Conservation (phyloP, 257 asterid genomes). For the Nicotiana noctiflora region DNA sequence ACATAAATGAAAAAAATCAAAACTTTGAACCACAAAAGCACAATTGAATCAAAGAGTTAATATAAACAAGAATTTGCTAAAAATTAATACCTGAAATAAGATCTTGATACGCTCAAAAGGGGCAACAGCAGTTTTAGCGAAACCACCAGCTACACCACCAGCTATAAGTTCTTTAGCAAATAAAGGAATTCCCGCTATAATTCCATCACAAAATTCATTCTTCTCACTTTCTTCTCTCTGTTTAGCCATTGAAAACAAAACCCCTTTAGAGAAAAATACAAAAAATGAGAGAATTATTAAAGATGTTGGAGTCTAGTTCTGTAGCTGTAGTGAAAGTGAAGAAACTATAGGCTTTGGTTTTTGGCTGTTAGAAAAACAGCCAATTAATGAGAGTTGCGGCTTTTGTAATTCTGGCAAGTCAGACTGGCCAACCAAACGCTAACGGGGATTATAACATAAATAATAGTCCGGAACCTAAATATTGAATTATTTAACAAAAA, state of each 20-base stretch:
- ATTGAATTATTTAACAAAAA: no score
- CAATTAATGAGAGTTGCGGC: not conserved
- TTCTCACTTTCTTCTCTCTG: conserved; percentile 32
- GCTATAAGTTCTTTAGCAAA: conserved; percentile 79
- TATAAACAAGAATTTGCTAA: not conserved
- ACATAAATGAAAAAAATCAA: not conserved
- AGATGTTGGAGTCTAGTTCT: not conserved
- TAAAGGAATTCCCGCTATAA: conserved; percentile 58
- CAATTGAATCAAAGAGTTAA: not conserved
- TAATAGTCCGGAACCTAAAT: no score
- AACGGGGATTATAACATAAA: no score
- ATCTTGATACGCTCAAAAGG: conserved; percentile 96
- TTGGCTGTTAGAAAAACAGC: not conserved
- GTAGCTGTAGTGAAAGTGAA: not conserved
- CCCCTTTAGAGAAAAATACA: not conserved
- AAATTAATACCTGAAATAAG: conserved; percentile 67
- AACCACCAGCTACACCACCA: conserved; percentile 94
- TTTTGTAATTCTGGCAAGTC: not conserved
- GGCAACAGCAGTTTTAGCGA: conserved; percentile 87
- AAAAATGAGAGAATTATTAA: not conserved
- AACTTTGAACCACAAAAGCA: not conserved
- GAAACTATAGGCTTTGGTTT: not conserved
- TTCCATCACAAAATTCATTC: conserved; percentile 27
- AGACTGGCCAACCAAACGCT: not conserved
- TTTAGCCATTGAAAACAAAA: conserved; percentile 37